Percentiles rank a stretch among this genome's conserved stretches.
These are phyloP conservation scores for Chaetomium cochliodes DNA, from an alignment of 495 filamentous ascomycete species.

Conservation along the genomic window DNA sequence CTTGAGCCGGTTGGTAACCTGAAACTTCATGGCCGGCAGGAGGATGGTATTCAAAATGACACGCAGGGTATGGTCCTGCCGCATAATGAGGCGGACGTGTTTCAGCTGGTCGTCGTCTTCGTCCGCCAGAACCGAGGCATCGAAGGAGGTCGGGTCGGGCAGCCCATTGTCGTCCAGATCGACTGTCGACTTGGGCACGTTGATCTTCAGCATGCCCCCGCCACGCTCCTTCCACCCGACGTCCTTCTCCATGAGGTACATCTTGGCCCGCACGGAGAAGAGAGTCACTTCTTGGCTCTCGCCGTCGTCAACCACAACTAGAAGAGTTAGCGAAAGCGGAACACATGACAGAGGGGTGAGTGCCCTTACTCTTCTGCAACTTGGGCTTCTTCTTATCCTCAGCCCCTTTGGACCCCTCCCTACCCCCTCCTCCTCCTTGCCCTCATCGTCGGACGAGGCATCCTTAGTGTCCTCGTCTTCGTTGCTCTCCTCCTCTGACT, in stretches of 20 bases:
- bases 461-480: constrained; percentile 34
- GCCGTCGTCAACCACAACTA: constrained; percentile 57
- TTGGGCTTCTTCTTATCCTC: constrained; percentile 65
- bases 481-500: constrained; percentile 45
- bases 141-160: constrained; percentile 46
- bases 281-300: constrained; percentile 74
- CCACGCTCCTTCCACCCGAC: constrained; percentile 80
- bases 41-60: constrained; percentile 83
- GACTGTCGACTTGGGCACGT: constrained; percentile 57
- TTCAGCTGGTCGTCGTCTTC: constrained; percentile 41
- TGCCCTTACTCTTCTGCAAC: constrained; percentile 61
- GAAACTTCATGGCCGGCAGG: constrained; percentile 68
- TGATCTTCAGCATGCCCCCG: constrained; percentile 78
- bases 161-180: constrained; percentile 45
- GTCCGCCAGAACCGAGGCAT: constrained; percentile 49
- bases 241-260: constrained; percentile 71
- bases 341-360: neutral
- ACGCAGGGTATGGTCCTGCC: constrained; percentile 79
- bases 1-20: constrained; percentile 63
- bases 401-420: constrained; percentile 40
- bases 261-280: constrained; percentile 65
- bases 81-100: constrained; percentile 73
- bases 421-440: constrained; percentile 49
- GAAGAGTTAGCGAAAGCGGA: constrained; percentile 28
- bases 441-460: constrained; percentile 30